These are phyloP conservation scores for Saksenaea oblongispora DNA, from an alignment of 371 early-diverging fungal genomes.

Conservation along the genomic window DNA sequence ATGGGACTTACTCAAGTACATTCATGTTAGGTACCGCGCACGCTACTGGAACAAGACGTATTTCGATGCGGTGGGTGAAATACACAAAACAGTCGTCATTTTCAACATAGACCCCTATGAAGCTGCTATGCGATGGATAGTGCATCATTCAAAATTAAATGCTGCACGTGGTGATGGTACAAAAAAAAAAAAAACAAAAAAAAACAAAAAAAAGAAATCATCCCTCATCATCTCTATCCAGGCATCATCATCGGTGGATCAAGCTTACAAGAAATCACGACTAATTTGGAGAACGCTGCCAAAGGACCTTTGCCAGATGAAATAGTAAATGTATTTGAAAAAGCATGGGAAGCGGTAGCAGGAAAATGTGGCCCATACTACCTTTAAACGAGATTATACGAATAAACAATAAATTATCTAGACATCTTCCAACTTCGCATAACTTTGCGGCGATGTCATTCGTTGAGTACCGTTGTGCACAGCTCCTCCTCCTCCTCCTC, in stretches of 20 bases:
- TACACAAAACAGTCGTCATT: slow-evolving; percentile 38
- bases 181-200: too few species aligned
- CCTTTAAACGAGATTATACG: slow-evolving; percentile 15
- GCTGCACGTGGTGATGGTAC: slow-evolving; percentile 52
- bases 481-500: neutral
- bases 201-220: too few species aligned
- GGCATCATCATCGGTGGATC: slow-evolving; percentile 66
- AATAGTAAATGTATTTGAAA: slow-evolving; percentile 53
- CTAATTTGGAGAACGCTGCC: slow-evolving; percentile 49
- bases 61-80: slow-evolving; percentile 50
- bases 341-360: slow-evolving; percentile 48
- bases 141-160: slow-evolving; percentile 60
- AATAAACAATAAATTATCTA: neutral
- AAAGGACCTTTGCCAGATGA: slow-evolving; percentile 57
- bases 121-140: slow-evolving; percentile 64
- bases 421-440: neutral
- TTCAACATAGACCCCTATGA: slow-evolving; percentile 45
- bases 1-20: neutral
- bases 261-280: slow-evolving; percentile 47
- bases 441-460: neutral
- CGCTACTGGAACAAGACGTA: slow-evolving; percentile 62
- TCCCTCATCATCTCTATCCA: slow-evolving; percentile 11
- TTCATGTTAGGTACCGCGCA: slow-evolving; percentile 41
- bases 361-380: slow-evolving; percentile 48
- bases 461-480: neutral